Evolutionary conservation across 75 land plant species (phyloP).

Genomic region (Larix kaempferi): DNA sequence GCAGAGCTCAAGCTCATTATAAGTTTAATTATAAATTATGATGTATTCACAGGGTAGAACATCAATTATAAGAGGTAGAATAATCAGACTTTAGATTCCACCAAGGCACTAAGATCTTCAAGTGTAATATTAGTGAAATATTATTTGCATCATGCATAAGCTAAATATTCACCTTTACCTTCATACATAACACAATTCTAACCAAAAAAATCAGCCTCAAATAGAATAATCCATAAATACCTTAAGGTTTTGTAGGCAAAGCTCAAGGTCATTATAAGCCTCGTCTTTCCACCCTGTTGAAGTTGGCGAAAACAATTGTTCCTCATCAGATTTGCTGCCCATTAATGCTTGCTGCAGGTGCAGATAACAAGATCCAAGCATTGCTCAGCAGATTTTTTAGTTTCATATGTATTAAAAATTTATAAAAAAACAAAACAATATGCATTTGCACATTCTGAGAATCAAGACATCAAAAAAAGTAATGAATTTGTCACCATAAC

Average conservation of each 20-base stretch:
- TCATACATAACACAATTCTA: neutral
- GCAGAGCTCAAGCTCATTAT: conserved; percentile 37
- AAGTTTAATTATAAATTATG: conserved; percentile 10
- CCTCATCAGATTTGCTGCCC: conserved; percentile 76
- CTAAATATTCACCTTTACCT: neutral
- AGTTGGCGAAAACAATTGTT: conserved; percentile 66
- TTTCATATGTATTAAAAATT: too few relatives aligned
- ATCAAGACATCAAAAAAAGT: too few relatives aligned
- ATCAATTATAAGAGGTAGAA: too few relatives aligned
- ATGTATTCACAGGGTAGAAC: too few relatives aligned
- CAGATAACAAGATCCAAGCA: neutral
- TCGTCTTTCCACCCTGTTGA: conserved; percentile 15
- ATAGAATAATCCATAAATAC: conserved; percentile 15
- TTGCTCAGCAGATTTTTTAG: too few relatives aligned
- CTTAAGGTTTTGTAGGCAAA: conserved; percentile 40
- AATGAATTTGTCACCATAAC: too few relatives aligned
- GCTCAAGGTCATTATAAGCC: conserved; percentile 32
- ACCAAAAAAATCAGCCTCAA: neutral
- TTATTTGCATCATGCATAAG: neutral
- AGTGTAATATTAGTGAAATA: neutral
- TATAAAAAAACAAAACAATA: too few relatives aligned
- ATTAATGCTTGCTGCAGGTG: conserved; percentile 80
- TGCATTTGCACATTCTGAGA: too few relatives aligned
- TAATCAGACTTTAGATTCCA: too few relatives aligned
- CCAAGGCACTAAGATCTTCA: too few relatives aligned